Percentiles rank a stretch among this genome's conserved stretches.
Evolutionary conservation across 768 basidiomycete genomes (phyloP).

Genomic region (Mycena indigotica): DNA sequence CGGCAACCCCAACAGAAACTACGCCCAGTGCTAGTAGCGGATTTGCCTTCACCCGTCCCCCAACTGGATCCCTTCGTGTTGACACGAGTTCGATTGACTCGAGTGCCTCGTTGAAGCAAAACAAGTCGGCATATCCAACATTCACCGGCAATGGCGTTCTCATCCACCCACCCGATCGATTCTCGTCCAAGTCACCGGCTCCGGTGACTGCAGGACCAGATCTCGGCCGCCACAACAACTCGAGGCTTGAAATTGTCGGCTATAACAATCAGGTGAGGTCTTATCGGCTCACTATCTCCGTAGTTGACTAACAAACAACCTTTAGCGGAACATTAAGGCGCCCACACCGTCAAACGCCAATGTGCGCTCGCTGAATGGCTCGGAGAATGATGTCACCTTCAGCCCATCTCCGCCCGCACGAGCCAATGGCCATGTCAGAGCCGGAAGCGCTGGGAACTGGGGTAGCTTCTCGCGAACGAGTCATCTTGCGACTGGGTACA

Average conservation of each 20-base stretch:
- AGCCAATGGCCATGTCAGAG: conserved; percentile 68
- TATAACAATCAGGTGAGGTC: conserved; percentile 65
- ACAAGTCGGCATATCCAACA: conserved; percentile 84
- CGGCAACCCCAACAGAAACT: conserved; percentile 58
- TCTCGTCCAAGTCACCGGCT: conserved; percentile 68
- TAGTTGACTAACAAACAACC: conserved; percentile 1
- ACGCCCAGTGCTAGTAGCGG: conserved; percentile 41
- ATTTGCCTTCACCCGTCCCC: conserved; percentile 65
- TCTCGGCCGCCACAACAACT: conserved; percentile 73
- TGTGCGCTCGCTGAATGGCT: conserved; percentile 77
- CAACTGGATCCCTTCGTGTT: conserved; percentile 70
- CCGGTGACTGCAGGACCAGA: conserved; percentile 87
- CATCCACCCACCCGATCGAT: conserved; percentile 58
- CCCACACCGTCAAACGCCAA: conserved; percentile 49
- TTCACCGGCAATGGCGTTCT: conserved; percentile 64
- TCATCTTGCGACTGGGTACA: conserved; percentile 53
- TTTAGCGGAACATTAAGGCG: conserved; percentile 50
- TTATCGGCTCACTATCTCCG: background rate
- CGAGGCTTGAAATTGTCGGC: conserved; percentile 73
- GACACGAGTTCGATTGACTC: conserved; percentile 67
- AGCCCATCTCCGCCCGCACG: too few species aligned
- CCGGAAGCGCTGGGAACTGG: conserved; percentile 85
- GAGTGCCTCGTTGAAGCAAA: conserved; percentile 63
- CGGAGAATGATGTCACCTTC: too few species aligned
- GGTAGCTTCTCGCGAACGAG: conserved; percentile 59